These are phyloP conservation scores for Erodium texanum DNA, from an alignment of 441 rosid species.

Conservation along the genomic window DNA sequence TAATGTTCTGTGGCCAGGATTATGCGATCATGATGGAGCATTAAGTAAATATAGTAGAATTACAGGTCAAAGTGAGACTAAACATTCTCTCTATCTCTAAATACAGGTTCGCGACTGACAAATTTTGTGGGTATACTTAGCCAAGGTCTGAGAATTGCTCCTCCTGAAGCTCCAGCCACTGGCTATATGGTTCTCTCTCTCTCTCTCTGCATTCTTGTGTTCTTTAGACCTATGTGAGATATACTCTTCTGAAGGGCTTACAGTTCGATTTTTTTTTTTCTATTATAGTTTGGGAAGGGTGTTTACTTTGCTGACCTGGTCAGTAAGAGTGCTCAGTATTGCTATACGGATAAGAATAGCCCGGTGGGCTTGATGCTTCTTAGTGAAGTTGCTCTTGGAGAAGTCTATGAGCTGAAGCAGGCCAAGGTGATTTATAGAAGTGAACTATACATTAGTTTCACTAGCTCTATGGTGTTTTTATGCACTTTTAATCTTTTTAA, in stretches of 20 bases:
- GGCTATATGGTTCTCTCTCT: conserved; percentile 82
- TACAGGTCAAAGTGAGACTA: conserved; percentile 5
- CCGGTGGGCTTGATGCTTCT: conserved; percentile 91
- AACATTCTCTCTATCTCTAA: conserved; percentile 9
- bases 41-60: background rate
- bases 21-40: background rate
- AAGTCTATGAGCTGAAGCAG: conserved; percentile 64
- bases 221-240: background rate
- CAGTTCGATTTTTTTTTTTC: background rate
- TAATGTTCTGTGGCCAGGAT: background rate
- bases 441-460: background rate
- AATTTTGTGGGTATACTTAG: conserved; percentile 96
- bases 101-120: conserved; percentile 83
- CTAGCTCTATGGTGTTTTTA: background rate
- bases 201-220: background rate
- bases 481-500: background rate
- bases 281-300: conserved; percentile 88
- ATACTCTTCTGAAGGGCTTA: background rate
- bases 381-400: conserved; percentile 92
- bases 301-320: conserved; percentile 94
- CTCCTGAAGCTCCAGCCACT: conserved; percentile 98
- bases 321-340: conserved; percentile 98
- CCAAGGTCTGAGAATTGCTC: conserved; percentile 97
- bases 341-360: conserved; percentile 65
- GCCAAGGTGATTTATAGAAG: conserved; percentile 41